phyloP scores from a whole-genome alignment of 2,329 filamentous ascomycete species.

The Botrytis elliptica region DNA sequence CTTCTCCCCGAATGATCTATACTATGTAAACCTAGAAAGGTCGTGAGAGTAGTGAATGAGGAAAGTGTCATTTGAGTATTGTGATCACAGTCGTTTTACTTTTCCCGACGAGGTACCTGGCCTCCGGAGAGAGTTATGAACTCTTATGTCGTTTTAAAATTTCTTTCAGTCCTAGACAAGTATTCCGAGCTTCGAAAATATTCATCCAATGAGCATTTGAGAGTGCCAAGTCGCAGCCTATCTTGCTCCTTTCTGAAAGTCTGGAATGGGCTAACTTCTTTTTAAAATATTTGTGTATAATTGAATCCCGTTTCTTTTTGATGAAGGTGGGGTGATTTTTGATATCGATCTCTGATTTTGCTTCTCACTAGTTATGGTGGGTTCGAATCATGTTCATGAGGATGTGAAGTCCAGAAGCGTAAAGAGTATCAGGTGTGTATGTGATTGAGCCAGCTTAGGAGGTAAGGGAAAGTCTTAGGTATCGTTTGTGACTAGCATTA shows the following conservation, averaged over 20 bases:
- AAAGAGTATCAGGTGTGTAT: not conserved
- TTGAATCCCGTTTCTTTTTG: not conserved
- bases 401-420: accelerated
- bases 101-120: not conserved
- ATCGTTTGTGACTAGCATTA: not conserved
- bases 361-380: too few species aligned
- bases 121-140: not conserved
- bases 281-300: not conserved
- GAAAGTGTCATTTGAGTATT: not conserved
- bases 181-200: not conserved
- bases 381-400: not conserved
- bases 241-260: not conserved
- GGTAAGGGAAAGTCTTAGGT: not conserved
- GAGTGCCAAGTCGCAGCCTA: not conserved
- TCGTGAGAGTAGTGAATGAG: not conserved
- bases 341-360: too few species aligned
- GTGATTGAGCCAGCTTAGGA: not conserved
- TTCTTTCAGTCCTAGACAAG: not conserved
- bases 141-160: not conserved
- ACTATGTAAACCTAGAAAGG: not conserved
- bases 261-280: not conserved
- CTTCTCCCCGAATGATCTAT: not conserved
- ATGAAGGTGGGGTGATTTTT: not conserved
- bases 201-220: accelerated
- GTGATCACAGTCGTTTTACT: not conserved